Evolutionary conservation across 768 basidiomycete genomes (phyloP), one percentile per base, ranked within the genome.

Genomic region (Piloderma croceum): DNA sequence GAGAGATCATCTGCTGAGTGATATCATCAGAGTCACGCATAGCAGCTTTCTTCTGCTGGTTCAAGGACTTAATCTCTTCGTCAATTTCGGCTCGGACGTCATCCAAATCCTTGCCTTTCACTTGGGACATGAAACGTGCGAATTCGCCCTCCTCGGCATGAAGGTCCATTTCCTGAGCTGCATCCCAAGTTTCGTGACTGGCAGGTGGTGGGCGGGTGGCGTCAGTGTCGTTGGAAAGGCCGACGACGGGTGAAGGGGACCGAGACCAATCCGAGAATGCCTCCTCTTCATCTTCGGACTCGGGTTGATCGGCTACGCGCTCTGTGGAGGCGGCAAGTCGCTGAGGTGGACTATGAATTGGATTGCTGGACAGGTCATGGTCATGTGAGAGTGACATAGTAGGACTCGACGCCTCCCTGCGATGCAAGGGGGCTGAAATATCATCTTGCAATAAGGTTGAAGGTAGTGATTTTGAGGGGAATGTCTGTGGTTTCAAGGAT

Each of bases 21-120:
- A 98, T 78, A 54, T 97, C 91, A 54, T 97, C 96, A 3, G 90
- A 85, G 63, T 97, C 93, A 9, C 93, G 73, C 79, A 92, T 81
- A 17, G 91, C 90, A 22, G 79, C 79, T 59, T 90, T 93, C 57
- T 79, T 76, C 63, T 93, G 86, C 60, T 79, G 72, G 57, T 92
- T 81, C 31, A 99, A 65, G 9, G 71, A 68, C 47, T 72, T 71
- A 44, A 99, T 90, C 60, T 99, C 96, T 34, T 85, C 83, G 57
- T 96, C 90, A 32, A 98, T 92, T 61, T 98, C 96, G 38, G 73
- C 71, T 41, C 83, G 74, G 31, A 94, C 86, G 31, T 80, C 73
- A 24, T 87, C 81, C 35, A 98, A 60, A 55, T 92, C 79, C 44
- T 76, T 80, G 6, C 89, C 90, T 57, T 90, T 90, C 49, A 99